A percentile compares a stretch with the other conserved stretches of the same genome.
These are phyloP conservation scores for Arbutus unedo DNA, from an alignment of 148 eudicot species.

Conservation along the genomic window DNA sequence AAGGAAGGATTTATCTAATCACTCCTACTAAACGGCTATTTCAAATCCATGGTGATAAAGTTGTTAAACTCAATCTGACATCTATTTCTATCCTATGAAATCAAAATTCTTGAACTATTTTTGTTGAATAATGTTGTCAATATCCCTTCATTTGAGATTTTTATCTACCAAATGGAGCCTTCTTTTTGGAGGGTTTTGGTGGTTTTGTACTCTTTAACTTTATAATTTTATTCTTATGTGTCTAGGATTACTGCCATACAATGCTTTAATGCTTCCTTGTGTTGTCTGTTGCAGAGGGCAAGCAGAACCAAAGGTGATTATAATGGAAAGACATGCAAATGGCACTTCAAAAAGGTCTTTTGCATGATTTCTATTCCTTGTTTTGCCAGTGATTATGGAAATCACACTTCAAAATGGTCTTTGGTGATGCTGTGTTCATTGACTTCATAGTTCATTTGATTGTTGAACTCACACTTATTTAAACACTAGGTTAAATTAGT, in stretches of 20 bases:
- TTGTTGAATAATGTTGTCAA: background rate
- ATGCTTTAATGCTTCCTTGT: constrained; percentile 5
- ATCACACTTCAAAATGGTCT: background rate
- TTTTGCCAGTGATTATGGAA: background rate
- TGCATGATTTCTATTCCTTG: constrained; percentile 9
- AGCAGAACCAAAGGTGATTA: constrained; percentile 34
- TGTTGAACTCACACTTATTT: background rate
- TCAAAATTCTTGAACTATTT: background rate
- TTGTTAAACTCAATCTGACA: too few species aligned
- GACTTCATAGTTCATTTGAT: too few species aligned
- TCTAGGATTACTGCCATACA: background rate
- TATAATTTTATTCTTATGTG: background rate
- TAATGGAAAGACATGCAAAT: constrained; percentile 69
- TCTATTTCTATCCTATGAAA: too few species aligned
- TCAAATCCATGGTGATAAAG: background rate
- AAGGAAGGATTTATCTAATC: too few species aligned
- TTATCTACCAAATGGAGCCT: background rate
- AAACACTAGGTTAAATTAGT: background rate
- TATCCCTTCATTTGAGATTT: background rate
- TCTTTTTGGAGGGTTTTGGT: background rate
- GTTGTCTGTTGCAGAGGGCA: constrained; percentile 33
- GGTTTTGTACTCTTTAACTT: background rate
- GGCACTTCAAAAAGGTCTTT: constrained; percentile 74
- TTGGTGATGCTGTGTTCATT: background rate
- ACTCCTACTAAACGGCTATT: too few species aligned